Conservation (phyloP, 2,329 filamentous ascomycete species). For the Cordyceps farinosa region DNA sequence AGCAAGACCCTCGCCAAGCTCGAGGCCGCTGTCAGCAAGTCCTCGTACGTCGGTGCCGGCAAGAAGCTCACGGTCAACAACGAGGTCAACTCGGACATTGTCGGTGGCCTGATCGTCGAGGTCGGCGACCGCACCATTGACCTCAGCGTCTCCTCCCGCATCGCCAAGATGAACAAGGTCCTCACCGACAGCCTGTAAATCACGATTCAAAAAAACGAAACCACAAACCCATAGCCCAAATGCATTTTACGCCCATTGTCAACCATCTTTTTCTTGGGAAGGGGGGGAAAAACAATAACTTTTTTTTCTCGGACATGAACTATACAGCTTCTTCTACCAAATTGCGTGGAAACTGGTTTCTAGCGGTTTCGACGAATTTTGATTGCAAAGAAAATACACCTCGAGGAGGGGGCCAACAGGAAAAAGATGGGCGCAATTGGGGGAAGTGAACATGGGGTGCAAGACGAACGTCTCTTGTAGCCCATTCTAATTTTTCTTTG, state of each 20-base stretch:
- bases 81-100: slow-evolving; percentile 92
- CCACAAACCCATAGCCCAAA: not conserved
- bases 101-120: slow-evolving; percentile 92
- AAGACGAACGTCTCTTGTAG: not conserved
- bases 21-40: slow-evolving; percentile 86
- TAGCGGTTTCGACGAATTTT: not conserved
- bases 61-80: slow-evolving; percentile 98
- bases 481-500: slow-evolving; percentile 11
- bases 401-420: not conserved
- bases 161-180: slow-evolving; percentile 99
- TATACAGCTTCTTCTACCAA: not conserved
- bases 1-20: slow-evolving; percentile 79
- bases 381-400: not conserved
- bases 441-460: not conserved
- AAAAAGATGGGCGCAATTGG: not conserved
- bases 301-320: not conserved
- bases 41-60: slow-evolving; percentile 78
- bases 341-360: not conserved
- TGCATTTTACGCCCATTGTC: slow-evolving; percentile 5
- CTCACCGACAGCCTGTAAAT: slow-evolving; percentile 93
- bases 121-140: slow-evolving; percentile 98
- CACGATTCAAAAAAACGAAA: not conserved
- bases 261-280: not conserved
- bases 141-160: slow-evolving; percentile 89
- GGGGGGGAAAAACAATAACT: too few species aligned